A percentile compares a stretch with the other conserved stretches of the same genome.
Evolutionary conservation across 2,329 filamentous ascomycete genomes (phyloP).

Genomic region (Penicillium expansum): DNA sequence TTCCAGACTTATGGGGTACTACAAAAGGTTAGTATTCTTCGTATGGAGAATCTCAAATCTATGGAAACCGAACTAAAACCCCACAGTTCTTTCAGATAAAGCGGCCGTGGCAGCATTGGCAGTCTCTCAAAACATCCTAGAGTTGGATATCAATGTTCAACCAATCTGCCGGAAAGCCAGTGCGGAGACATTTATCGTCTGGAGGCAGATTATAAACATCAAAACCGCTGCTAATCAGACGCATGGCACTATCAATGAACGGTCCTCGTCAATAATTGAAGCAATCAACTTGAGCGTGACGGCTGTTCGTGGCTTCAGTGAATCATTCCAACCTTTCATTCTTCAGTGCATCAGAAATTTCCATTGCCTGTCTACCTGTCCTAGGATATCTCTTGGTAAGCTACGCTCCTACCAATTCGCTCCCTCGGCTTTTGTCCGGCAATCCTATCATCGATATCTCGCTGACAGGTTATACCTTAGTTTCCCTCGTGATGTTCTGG

Average conservation of each 20-base stretch:
- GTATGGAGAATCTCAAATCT: background rate
- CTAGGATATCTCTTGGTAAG: constrained; percentile 18
- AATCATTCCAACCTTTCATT: constrained; percentile 15
- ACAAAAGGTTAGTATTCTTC: constrained; percentile 2
- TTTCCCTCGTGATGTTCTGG: constrained; percentile 22
- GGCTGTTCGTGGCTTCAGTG: constrained; percentile 7
- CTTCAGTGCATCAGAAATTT: constrained; percentile 9
- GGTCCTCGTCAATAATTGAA: background rate
- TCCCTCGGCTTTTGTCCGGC: no score
- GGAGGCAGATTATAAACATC: constrained; percentile 18
- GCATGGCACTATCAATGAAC: background rate
- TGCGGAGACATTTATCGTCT: constrained; percentile 17
- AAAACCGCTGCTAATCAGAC: background rate
- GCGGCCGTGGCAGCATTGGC: background rate
- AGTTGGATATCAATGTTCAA: constrained; percentile 11
- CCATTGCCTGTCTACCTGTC: constrained; percentile 11
- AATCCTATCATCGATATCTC: no score
- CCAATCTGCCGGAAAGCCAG: constrained; percentile 13
- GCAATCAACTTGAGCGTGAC: background rate
- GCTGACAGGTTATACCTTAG: background rate
- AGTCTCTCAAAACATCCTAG: background rate
- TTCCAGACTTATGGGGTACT: constrained; percentile 8
- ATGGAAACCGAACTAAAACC: background rate
- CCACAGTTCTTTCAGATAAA: background rate
- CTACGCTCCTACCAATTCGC: background rate